phyloP scores from a whole-genome alignment of 257 asterid species.

The Verbascum thapsus region DNA sequence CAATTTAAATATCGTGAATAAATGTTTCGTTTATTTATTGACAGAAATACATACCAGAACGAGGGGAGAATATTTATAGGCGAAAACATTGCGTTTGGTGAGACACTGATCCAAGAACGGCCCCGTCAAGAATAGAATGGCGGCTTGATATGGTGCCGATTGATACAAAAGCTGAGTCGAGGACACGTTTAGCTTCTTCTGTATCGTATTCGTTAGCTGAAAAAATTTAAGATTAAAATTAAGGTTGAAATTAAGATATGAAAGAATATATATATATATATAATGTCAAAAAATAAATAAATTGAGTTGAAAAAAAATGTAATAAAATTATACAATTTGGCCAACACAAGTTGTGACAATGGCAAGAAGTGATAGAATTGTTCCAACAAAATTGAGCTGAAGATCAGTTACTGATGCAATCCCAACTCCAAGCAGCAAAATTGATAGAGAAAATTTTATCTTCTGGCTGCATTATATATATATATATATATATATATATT shows the following conservation, averaged over 20 bases:
- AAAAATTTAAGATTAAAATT: too few relatives aligned
- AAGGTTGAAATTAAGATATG: background rate
- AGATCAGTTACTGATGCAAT: constrained; percentile 88
- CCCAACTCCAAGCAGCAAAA: constrained; percentile 80
- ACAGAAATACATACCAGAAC: constrained; percentile 56
- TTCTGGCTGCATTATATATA: constrained; percentile 57
- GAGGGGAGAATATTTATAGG: constrained; percentile 64
- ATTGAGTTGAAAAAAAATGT: background rate
- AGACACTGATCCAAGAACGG: constrained; percentile 74
- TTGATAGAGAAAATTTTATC: constrained; percentile 60
- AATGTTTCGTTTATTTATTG: too few relatives aligned
- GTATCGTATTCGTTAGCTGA: constrained; percentile 92
- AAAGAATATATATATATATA: background rate
- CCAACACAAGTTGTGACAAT: constrained; percentile 88
- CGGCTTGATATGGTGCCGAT: constrained; percentile 94
- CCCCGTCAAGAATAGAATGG: constrained; percentile 69
- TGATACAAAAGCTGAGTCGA: constrained; percentile 83
- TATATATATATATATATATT: background rate
- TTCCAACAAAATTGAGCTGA: constrained; percentile 87
- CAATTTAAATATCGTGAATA: too few relatives aligned
- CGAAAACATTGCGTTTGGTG: constrained; percentile 72
- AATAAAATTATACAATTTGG: constrained; percentile 64
- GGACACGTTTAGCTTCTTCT: constrained; percentile 78
- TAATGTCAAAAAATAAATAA: background rate
- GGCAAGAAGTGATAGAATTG: constrained; percentile 78